Evolutionary conservation across 2,329 filamentous ascomycete genomes (phyloP).

Genomic region (Hypoxylon sp.): DNA sequence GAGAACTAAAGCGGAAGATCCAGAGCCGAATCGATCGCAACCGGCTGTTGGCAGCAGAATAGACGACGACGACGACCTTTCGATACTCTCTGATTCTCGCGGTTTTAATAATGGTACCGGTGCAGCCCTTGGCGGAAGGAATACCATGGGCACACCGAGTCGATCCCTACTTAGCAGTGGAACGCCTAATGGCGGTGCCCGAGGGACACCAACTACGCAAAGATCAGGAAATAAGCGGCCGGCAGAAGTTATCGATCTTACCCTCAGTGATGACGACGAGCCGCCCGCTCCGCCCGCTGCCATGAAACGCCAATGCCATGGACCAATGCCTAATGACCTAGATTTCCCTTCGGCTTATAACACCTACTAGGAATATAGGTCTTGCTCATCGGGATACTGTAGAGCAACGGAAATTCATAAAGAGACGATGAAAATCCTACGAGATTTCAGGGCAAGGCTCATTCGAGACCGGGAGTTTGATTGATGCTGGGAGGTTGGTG

Average conservation of each 20-base stretch:
- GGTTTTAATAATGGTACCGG: conserved; percentile 56
- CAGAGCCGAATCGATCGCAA: conserved; percentile 50
- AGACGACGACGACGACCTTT: conserved; percentile 67
- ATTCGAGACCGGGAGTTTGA: background rate
- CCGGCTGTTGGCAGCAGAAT: conserved; percentile 49
- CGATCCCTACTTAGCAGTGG: conserved; percentile 40
- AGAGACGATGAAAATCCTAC: conserved; percentile 4
- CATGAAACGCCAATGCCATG: conserved; percentile 62
- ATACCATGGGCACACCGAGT: conserved; percentile 44
- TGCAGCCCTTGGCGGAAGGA: conserved; percentile 47
- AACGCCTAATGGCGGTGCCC: conserved; percentile 44
- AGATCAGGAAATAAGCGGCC: conserved; percentile 54
- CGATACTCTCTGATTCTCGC: conserved; percentile 63
- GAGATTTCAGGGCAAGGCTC: background rate
- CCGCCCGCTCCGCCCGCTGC: conserved; percentile 58
- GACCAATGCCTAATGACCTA: conserved; percentile 24
- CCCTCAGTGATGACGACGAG: conserved; percentile 68
- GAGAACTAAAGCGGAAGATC: conserved; percentile 62
- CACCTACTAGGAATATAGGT: conserved; percentile 25
- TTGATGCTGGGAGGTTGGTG: background rate
- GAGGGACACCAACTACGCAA: conserved; percentile 57
- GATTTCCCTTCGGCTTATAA: conserved; percentile 28
- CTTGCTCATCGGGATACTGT: background rate
- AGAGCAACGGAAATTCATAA: background rate
- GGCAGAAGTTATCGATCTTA: conserved; percentile 72